Conservation (phyloP, 2,329 filamentous ascomycete genomes). For the Ceratocystis albifundus region DNA sequence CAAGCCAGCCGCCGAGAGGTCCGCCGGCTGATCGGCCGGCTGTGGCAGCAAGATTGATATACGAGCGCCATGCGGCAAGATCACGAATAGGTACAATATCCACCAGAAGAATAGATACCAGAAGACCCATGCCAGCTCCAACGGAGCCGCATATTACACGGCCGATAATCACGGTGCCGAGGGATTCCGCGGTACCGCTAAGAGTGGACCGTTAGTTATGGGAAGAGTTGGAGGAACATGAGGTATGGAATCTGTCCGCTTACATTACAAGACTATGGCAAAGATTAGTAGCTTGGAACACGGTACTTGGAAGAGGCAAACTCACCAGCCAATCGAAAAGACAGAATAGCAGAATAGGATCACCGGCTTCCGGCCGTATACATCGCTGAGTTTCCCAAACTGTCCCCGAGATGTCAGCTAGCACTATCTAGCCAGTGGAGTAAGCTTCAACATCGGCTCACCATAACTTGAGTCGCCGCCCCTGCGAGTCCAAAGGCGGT, state of each 20-base stretch:
- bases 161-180: constrained; percentile 40
- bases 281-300: background rate
- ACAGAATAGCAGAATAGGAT: constrained; percentile 27
- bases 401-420: constrained; percentile 16
- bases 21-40: constrained; percentile 42
- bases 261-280: constrained; percentile 16
- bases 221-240: background rate
- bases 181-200: constrained; percentile 29
- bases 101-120: constrained; percentile 43
- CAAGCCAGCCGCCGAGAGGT: constrained; percentile 49
- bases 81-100: constrained; percentile 43
- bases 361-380: constrained; percentile 27
- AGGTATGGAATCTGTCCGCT: background rate
- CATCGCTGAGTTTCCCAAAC: constrained; percentile 29
- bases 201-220: constrained; percentile 5
- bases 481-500: constrained; percentile 29
- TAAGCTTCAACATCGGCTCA: constrained; percentile 11
- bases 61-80: constrained; percentile 43
- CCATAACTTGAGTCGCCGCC: constrained; percentile 28
- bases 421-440: background rate
- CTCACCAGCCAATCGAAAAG: constrained; percentile 28
- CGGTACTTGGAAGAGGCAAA: background rate
- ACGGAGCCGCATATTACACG: constrained; percentile 43
- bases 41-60: constrained; percentile 42
- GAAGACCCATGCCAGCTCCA: constrained; percentile 39